Base-by-base conservation (phyloP, 768 basidiomycete species). In the Mycena alexandri region DNA sequence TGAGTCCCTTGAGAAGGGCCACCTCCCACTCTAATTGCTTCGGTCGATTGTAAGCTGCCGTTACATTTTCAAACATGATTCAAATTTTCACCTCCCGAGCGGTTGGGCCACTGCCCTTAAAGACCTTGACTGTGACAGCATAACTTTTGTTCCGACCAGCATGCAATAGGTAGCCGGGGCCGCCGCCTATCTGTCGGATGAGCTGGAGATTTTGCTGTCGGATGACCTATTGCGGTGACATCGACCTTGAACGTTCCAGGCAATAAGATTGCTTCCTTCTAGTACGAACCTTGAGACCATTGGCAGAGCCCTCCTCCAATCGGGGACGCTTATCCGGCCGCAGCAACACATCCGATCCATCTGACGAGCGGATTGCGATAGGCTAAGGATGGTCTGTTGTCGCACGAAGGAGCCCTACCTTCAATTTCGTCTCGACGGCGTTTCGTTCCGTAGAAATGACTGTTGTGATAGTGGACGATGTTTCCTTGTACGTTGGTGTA, bases 81-180 rank as follows among this genome's bases (percentile, higher is more conserved):
- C 6, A 46, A 43, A 21, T 21, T 11, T 11, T 14, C 22, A 54
- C 43, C 41, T 62, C 9, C 8, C 19, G 25, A 13, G 41, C 42
- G 25, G 4, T 25, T 5, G 50, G n/a, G 3, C 42, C 25, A 0
- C 19, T 0, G 22, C 29, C 29, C 3, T 62, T 46, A 12, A 62
- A 62, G 21, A 62, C 61, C 12, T 62, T 62, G 3, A 62, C 51
- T 2, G 44, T 34, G 3, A 62, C 41, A 14, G 61, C 25, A 2
- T 51, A 51, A 17, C 29, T 22, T 22, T 54, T 62, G 29, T 19
- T 34, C 7, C 33, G 3, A n/a, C 38, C 61, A 10, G 61, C 51
- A 43, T 62, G 61, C 25, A 62, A 51, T 29, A n/a, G 13, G 36
- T 62, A 62, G 33, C 51, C 51, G 8, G 61, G 29, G 1, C 61